Evolutionary conservation across 2,329 filamentous ascomycete species (phyloP).

Genomic region (Didymosphaeria variabile): DNA sequence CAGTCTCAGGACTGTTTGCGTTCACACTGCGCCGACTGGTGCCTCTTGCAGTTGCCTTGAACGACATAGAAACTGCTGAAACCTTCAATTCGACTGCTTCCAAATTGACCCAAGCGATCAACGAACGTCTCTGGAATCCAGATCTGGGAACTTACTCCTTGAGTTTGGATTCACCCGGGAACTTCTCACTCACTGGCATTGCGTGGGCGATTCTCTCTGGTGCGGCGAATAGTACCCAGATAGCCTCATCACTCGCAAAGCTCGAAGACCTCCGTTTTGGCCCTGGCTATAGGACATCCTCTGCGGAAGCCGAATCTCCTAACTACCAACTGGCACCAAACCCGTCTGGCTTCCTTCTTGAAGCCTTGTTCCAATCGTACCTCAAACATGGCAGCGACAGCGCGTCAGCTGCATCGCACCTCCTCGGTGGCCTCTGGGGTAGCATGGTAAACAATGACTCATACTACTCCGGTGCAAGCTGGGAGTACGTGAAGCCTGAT

Average conservation of each 20-base stretch:
- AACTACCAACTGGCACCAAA: constrained; percentile 50
- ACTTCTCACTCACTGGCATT: constrained; percentile 47
- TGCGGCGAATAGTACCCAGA: constrained; percentile 44
- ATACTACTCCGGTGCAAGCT: constrained; percentile 53
- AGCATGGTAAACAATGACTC: constrained; percentile 52
- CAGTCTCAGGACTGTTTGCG: too few species aligned
- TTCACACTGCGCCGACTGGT: constrained; percentile 36
- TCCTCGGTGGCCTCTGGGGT: constrained; percentile 54
- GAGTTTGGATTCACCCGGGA: constrained; percentile 28
- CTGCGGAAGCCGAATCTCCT: constrained; percentile 18
- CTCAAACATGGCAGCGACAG: constrained; percentile 22
- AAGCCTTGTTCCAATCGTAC: constrained; percentile 43
- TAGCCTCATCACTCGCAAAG: constrained; percentile 31
- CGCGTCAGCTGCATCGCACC: constrained; percentile 26
- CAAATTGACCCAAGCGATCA: constrained; percentile 36
- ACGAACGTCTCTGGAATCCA: constrained; percentile 46
- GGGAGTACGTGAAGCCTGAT: constrained; percentile 56
- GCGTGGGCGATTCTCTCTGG: constrained; percentile 48
- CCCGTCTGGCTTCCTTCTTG: constrained; percentile 56
- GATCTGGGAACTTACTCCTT: constrained; percentile 44
- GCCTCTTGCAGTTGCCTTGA: constrained; percentile 20
- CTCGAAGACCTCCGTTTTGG: constrained; percentile 43
- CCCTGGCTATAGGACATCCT: constrained; percentile 46
- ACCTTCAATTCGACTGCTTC: constrained; percentile 32
- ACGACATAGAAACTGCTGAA: constrained; percentile 19